phyloP scores from a whole-genome alignment of 164 flowering plant species.

The Annona cherimola region DNA sequence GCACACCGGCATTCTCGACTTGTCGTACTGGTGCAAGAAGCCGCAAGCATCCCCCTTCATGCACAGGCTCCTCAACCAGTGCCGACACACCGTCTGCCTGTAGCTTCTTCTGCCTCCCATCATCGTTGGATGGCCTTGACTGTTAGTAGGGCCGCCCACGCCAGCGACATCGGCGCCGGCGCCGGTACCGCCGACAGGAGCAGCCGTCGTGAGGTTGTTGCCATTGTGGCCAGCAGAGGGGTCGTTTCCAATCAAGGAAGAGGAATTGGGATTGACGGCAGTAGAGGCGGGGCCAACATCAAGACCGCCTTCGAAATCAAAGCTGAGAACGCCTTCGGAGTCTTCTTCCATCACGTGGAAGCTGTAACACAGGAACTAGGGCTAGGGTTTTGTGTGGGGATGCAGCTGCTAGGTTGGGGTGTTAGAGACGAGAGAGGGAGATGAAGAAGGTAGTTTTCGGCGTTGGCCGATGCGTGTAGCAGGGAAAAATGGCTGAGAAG shows the following conservation, averaged over 20 bases:
- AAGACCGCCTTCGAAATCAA: constrained; percentile 97
- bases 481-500: neutral
- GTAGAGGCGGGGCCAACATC: constrained; percentile 38
- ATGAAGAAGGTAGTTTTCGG: neutral
- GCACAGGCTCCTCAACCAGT: constrained; percentile 94
- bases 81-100: constrained; percentile 97
- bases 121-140: constrained; percentile 4
- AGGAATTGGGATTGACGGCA: constrained; percentile 32
- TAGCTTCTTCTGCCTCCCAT: constrained; percentile 58
- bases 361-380: neutral
- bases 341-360: constrained; percentile 42
- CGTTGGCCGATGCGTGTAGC: neutral
- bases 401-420: no score
- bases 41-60: constrained; percentile 99
- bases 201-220: constrained; percentile 5
- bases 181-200: constrained; percentile 7
- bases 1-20: constrained; percentile 93
- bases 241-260: constrained; percentile 36
- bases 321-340: constrained; percentile 78
- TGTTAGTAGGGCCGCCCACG: neutral
- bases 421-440: no score
- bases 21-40: constrained; percentile 94
- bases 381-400: constrained; percentile 1
- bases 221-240: constrained; percentile 20
- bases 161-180: constrained; percentile 12